Conservation (phyloP, 2,329 filamentous ascomycete species). For the Bipolaris oryzae region DNA sequence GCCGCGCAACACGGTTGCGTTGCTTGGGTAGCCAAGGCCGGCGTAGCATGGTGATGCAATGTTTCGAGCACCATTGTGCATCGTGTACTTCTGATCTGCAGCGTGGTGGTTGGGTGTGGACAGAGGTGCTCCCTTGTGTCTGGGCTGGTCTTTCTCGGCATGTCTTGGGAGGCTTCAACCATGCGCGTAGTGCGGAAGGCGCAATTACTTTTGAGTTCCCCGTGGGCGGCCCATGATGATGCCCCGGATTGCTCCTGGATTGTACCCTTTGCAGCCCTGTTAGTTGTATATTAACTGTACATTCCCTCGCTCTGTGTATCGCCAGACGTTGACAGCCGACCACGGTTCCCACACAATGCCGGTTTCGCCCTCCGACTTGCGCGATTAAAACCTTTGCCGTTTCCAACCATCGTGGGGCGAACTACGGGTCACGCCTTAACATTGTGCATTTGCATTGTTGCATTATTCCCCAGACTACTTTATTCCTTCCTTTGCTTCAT, state of each 20-base stretch:
- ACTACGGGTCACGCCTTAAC: constrained; percentile 9
- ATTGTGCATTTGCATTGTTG: constrained; percentile 10
- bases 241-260: constrained; percentile 1
- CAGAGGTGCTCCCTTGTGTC: constrained; percentile 13
- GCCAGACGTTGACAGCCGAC: constrained; percentile 1
- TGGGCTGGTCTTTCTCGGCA: constrained; percentile 14
- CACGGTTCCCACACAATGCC: constrained; percentile 11
- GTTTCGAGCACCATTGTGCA: constrained; percentile 6
- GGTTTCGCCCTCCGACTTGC: constrained; percentile 10
- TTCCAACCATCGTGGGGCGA: constrained; percentile 6
- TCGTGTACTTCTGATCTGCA: constrained; percentile 11
- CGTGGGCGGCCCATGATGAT: constrained; percentile 3
- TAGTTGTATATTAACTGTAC: constrained; percentile 9
- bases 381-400: constrained; percentile 10
- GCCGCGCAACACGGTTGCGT: constrained; percentile 15
- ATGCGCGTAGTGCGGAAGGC: constrained; percentile 16
- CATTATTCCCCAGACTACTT: not conserved
- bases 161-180: constrained; percentile 12
- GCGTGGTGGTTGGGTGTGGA: constrained; percentile 3
- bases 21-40: constrained; percentile 11
- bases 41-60: constrained; percentile 9
- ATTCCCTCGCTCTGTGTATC: not conserved
- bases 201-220: constrained; percentile 6
- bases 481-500: not conserved
- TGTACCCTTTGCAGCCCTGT: not conserved